Evolutionary conservation across 2,329 filamentous ascomycete genomes (phyloP).

Genomic region (Didymella lethalis): DNA sequence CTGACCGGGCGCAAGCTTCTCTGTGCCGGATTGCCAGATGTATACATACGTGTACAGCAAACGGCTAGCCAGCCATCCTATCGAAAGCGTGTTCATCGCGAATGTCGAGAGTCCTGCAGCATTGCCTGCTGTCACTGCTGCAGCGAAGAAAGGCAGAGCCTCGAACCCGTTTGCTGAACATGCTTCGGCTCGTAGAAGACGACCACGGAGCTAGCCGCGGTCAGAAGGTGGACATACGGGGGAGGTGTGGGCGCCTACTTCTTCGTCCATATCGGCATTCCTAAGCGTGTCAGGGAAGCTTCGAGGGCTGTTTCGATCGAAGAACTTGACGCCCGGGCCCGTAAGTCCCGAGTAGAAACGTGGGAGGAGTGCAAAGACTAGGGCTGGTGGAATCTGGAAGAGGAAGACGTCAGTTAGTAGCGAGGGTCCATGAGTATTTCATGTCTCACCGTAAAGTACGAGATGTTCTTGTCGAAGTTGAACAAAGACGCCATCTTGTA

Average conservation of each 20-base stretch:
- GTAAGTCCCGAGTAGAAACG: conserved; percentile 7
- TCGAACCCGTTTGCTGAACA: conserved; percentile 7
- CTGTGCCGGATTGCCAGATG: background rate
- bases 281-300: conserved; percentile 3
- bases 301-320: conserved; percentile 10
- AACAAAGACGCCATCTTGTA: background rate
- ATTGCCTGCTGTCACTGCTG: conserved; percentile 9
- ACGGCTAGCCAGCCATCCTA: conserved; percentile 3
- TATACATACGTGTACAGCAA: conserved; percentile 6
- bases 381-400: conserved; percentile 1
- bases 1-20: conserved; percentile 2
- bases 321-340: conserved; percentile 3
- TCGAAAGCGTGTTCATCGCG: background rate
- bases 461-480: conserved; percentile 2
- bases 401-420: background rate
- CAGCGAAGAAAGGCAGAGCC: conserved; percentile 6
- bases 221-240: background rate
- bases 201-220: background rate
- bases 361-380: background rate
- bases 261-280: conserved; percentile 5
- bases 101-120: background rate
- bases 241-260: background rate
- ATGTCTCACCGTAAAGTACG: conserved; percentile 4
- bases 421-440: no score
- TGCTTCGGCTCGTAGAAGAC: conserved; percentile 7